A percentile compares a stretch with the other conserved stretches of the same genome.
These are phyloP conservation scores for Thamnidium elegans DNA, from an alignment of 192 early-diverging fungal species.

Conservation along the genomic window DNA sequence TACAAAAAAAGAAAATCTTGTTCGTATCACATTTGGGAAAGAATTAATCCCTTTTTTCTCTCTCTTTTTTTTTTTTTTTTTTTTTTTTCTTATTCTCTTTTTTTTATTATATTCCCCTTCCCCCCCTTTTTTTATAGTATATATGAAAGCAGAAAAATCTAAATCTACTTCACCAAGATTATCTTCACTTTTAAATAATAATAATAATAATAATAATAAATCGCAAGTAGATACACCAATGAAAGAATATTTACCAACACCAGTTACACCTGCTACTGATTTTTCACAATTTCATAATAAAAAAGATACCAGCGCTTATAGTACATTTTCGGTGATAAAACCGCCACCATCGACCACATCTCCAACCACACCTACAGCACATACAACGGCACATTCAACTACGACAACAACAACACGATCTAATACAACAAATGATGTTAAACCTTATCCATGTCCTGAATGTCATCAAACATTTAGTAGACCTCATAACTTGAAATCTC, in stretches of 20 bases:
- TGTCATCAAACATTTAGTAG: constrained; percentile 34
- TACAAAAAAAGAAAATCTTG: constrained; percentile 25
- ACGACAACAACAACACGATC: neutral
- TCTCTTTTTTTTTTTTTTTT: neutral
- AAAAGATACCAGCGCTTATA: constrained; percentile 9
- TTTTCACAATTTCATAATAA: constrained; percentile 15
- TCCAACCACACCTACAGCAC: neutral
- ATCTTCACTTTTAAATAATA: constrained; percentile 9
- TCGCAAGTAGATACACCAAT: constrained; percentile 11
- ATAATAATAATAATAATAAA: constrained; percentile 15
- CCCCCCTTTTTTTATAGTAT: neutral
- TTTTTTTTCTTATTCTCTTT: neutral
- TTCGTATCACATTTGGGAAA: constrained; percentile 18
- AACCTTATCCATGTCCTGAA: constrained; percentile 23
- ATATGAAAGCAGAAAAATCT: constrained; percentile 2
- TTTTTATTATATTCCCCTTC: neutral
- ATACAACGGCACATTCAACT: neutral
- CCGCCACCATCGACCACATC: neutral
- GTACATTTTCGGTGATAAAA: constrained; percentile 15
- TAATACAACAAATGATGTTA: neutral
- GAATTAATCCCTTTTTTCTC: neutral
- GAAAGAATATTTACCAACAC: constrained; percentile 24
- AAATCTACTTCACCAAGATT: constrained; percentile 7
- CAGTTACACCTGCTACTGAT: constrained; percentile 20
- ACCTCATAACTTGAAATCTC: constrained; percentile 35